These are phyloP conservation scores for Tillandsia fasciculata DNA, from an alignment of 176 grass and related monocot genomes.

Conservation along the genomic window DNA sequence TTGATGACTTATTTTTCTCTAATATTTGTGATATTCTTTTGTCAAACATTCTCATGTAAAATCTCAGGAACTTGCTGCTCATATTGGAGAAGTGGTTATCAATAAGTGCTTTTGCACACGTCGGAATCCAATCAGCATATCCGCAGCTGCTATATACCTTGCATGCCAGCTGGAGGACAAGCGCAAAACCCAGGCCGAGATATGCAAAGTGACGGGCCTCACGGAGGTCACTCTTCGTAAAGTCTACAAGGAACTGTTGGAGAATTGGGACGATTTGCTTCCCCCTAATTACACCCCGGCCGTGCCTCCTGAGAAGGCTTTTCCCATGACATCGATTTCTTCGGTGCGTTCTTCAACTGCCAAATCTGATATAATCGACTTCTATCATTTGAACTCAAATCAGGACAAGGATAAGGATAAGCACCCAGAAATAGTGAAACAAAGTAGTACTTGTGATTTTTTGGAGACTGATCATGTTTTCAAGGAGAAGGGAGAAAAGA, in stretches of 20 bases:
- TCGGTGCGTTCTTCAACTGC: slow-evolving; percentile 45
- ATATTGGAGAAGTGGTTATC: slow-evolving; percentile 90
- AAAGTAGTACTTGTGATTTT: slow-evolving; percentile 46
- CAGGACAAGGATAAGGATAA: slow-evolving; percentile 54
- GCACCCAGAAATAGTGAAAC: slow-evolving; percentile 40
- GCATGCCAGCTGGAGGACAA: slow-evolving; percentile 97
- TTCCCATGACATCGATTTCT: slow-evolving; percentile 71
- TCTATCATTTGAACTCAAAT: slow-evolving; percentile 18
- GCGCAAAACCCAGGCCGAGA: slow-evolving; percentile 94
- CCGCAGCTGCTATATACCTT: slow-evolving; percentile 92
- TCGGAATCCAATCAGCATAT: slow-evolving; percentile 95
- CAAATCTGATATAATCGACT: slow-evolving; percentile 35
- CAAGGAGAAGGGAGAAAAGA: slow-evolving; percentile 64
- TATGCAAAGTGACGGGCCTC: slow-evolving; percentile 92
- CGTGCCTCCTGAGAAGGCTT: slow-evolving; percentile 80
- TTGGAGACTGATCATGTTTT: slow-evolving; percentile 45
- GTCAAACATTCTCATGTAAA: not conserved
- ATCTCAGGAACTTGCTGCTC: slow-evolving; percentile 80
- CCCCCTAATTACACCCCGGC: slow-evolving; percentile 87
- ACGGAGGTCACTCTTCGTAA: slow-evolving; percentile 96
- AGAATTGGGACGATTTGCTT: slow-evolving; percentile 91
- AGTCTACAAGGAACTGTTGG: slow-evolving; percentile 97
- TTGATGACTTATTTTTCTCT: not conserved
- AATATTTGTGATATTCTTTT: not conserved
- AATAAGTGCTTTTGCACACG: slow-evolving; percentile 96